Base-by-base conservation (phyloP, 2,329 filamentous ascomycete genomes). In the Penicillium sp. region DNA sequence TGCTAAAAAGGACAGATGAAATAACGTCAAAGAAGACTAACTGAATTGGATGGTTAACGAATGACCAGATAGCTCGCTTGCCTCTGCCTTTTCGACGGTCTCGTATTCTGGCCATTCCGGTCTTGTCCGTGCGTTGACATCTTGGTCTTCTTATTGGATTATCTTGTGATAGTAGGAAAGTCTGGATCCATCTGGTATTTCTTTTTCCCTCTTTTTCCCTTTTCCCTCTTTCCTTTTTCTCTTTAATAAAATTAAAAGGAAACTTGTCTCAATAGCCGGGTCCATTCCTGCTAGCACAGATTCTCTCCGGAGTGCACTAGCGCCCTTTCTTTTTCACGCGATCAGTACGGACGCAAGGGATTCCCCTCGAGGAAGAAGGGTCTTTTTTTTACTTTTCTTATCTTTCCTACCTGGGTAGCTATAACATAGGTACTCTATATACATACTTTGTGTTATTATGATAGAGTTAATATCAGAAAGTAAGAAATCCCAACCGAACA, bases 71-170 rank as follows among this genome's bases (percentile, higher is more conserved):
- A 39, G 60, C 61, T 65, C 63, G 63, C 63, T 64, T 64, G 55
- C 44, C 60, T 54, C 60, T 64, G 51, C 60, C 63, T 32, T 42
- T 18, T 48, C 48, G 47, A 54, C 43, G 42, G 43, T 50, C 61
- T 59, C 57, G 61, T 64, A 63, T 64, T 61, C 54, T 61, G 31
- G 53, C 58, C 58, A 62, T 64, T 64, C 58, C 61, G 52, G 48
- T 22, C 58, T 22, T 50, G 60, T 64, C 60, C 60, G 61, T 64
- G 61, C 60, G 58, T 50, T 38, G 31, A 32, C 31, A 29, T 42
- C 3, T 47, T 50, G 24, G 18, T 31, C 47, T 31, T 40, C 47
- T 45, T 18, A 57, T 62, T 60, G 61, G 61, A 50, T 42, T 47
- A 63, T 63, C 50, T 47, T 47, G 16, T 37, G 45, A 57, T 53